Evolutionary conservation across 2,329 filamentous ascomycete species (phyloP).

Genomic region (Pezicula rhizophila): DNA sequence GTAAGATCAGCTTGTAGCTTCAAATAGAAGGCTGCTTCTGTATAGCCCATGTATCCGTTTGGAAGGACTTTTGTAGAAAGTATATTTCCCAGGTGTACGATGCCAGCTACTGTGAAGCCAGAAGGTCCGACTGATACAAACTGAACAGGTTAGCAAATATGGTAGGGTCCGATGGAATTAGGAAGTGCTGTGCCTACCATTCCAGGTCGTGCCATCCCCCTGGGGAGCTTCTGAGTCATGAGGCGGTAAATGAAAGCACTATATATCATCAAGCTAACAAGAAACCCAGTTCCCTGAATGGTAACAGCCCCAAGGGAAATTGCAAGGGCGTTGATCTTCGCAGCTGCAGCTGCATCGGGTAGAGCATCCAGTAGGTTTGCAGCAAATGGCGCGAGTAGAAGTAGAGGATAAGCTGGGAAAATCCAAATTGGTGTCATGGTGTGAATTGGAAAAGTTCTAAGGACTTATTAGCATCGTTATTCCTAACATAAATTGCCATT

Average conservation of each 20-base stretch:
- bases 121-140: slow-evolving; percentile 74
- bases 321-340: slow-evolving; percentile 36
- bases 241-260: slow-evolving; percentile 78
- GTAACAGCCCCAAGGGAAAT: slow-evolving; percentile 44
- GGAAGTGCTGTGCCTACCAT: slow-evolving; percentile 41
- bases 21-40: slow-evolving; percentile 38
- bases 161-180: background rate
- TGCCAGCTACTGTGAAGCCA: slow-evolving; percentile 53
- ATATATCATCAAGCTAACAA: slow-evolving; percentile 70
- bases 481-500: background rate
- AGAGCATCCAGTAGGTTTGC: slow-evolving; percentile 42
- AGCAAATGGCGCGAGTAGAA: slow-evolving; percentile 68
- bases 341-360: slow-evolving; percentile 24
- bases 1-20: slow-evolving; percentile 51
- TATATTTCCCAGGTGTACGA: slow-evolving; percentile 33
- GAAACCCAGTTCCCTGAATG: slow-evolving; percentile 48
- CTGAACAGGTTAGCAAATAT: slow-evolving; percentile 28
- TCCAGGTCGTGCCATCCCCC: slow-evolving; percentile 68
- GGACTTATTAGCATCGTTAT: background rate
- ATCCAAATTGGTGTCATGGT: slow-evolving; percentile 88
- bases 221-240: slow-evolving; percentile 81
- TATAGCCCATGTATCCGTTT: slow-evolving; percentile 33
- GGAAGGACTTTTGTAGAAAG: slow-evolving; percentile 34
- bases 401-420: slow-evolving; percentile 76
- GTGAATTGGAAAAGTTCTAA: slow-evolving; percentile 57